Percentiles rank a stretch among this genome's conserved stretches.
Conservation (phyloP, 805 yeast species). For the Huiozyma naganishii region DNA sequence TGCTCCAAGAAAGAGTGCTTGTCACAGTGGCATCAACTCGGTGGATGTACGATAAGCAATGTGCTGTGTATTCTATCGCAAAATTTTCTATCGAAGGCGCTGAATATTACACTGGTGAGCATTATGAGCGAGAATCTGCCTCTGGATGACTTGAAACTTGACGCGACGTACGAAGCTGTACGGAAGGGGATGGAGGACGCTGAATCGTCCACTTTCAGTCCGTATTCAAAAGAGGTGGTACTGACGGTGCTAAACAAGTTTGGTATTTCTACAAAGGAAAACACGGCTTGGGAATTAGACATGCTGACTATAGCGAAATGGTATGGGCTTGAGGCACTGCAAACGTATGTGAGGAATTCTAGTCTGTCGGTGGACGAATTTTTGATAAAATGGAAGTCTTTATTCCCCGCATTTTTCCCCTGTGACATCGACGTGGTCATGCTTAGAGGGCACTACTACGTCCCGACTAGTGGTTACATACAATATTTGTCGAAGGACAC, state of each 20-base stretch:
- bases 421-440: slow-evolving; percentile 45
- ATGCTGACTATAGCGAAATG: slow-evolving; percentile 39
- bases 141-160: slow-evolving; percentile 20
- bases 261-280: slow-evolving; percentile 15
- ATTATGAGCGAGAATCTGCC: slow-evolving; percentile 29
- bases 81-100: slow-evolving; percentile 25
- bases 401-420: slow-evolving; percentile 52
- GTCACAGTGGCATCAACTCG: slow-evolving; percentile 37
- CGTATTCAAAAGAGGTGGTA: slow-evolving; percentile 34
- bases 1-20: slow-evolving; percentile 47
- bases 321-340: slow-evolving; percentile 51
- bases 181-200: slow-evolving; percentile 24
- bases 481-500: slow-evolving; percentile 40
- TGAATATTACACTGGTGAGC: slow-evolving; percentile 31
- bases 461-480: slow-evolving; percentile 41
- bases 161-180: slow-evolving; percentile 23
- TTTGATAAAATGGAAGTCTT: slow-evolving; percentile 49
- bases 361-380: slow-evolving; percentile 39
- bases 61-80: slow-evolving; percentile 29
- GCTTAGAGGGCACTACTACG: slow-evolving; percentile 45
- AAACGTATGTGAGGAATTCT: slow-evolving; percentile 25
- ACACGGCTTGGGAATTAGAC: slow-evolving; percentile 31
- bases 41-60: slow-evolving; percentile 48
- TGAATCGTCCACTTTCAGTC: slow-evolving; percentile 5
- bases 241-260: slow-evolving; percentile 43